A percentile compares a stretch with the other conserved stretches of the same genome.
Evolutionary conservation across 192 early-diverging fungal species (phyloP).

Genomic region (Haplosporangium gracile): DNA sequence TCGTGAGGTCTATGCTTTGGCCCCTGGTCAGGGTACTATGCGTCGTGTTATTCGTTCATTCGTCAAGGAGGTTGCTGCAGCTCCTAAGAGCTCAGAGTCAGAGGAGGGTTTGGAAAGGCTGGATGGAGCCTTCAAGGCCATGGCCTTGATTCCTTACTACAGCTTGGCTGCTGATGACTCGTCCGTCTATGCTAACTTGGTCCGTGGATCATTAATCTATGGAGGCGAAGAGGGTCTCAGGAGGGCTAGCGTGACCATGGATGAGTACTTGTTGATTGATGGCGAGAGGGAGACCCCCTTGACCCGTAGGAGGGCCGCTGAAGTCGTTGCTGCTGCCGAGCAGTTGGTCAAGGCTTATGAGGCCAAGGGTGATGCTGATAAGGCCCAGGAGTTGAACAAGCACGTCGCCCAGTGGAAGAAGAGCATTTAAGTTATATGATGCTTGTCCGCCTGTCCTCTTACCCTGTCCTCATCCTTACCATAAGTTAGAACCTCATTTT

Average conservation of each 20-base stretch:
- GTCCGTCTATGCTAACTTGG: constrained; percentile 37
- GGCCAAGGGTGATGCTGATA: constrained; percentile 30
- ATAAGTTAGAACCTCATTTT: constrained; percentile 1
- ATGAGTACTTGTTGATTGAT: constrained; percentile 49
- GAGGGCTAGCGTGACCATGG: constrained; percentile 48
- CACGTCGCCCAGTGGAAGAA: constrained; percentile 36
- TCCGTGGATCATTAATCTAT: constrained; percentile 43
- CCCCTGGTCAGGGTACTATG: constrained; percentile 38
- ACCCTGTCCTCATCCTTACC: neutral
- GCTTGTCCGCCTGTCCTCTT: neutral
- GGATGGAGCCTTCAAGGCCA: constrained; percentile 49
- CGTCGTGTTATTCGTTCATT: constrained; percentile 45
- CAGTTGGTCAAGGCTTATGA: constrained; percentile 28
- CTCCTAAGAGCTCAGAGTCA: constrained; percentile 2
- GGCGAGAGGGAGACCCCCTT: constrained; percentile 45
- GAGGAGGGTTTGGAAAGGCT: constrained; percentile 37
- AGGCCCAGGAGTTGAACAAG: constrained; percentile 28
- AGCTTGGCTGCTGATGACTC: constrained; percentile 48
- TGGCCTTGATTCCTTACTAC: constrained; percentile 54
- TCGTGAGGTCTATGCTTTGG: constrained; percentile 31
- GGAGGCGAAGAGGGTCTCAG: constrained; percentile 45
- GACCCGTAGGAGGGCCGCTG: constrained; percentile 39
- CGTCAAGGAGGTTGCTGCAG: constrained; percentile 29
- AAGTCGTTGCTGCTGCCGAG: constrained; percentile 41
- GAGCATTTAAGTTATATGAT: constrained; percentile 14